Conservation (phyloP, 805 yeast species). For the Yarrowia sp. region DNA sequence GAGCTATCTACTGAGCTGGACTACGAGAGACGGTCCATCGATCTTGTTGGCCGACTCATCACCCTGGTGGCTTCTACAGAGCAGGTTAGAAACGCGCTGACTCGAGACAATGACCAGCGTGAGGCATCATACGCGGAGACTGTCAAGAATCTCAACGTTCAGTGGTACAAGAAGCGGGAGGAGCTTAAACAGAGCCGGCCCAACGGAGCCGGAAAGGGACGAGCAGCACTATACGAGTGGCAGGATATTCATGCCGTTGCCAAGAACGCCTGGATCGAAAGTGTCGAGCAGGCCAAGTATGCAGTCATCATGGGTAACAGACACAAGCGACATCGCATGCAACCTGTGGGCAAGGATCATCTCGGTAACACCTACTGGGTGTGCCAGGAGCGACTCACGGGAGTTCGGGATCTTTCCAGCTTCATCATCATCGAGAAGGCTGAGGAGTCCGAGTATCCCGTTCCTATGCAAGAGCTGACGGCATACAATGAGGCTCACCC, state of each 20-base stretch:
- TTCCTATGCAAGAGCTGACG: constrained; percentile 1
- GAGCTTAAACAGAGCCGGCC: constrained; percentile 23
- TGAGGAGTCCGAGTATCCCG: neutral
- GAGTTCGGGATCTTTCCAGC: constrained; percentile 9
- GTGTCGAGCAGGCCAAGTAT: constrained; percentile 19
- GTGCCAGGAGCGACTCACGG: constrained; percentile 13
- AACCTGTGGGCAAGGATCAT: constrained; percentile 15
- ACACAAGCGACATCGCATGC: constrained; percentile 16
- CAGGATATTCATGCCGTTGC: constrained; percentile 4
- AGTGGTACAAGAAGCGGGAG: constrained; percentile 24
- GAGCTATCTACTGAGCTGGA: constrained; percentile 8
- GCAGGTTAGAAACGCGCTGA: constrained; percentile 8
- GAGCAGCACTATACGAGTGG: constrained; percentile 19
- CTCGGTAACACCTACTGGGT: constrained; percentile 23
- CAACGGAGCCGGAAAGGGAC: constrained; percentile 22
- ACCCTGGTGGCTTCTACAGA: constrained; percentile 17
- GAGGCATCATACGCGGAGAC: constrained; percentile 13
- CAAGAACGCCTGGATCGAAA: constrained; percentile 9
- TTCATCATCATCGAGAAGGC: constrained; percentile 17
- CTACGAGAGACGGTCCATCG: constrained; percentile 14
- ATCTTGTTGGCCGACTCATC: constrained; percentile 12
- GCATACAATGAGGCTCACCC: constrained; percentile 14
- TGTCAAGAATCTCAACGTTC: constrained; percentile 17
- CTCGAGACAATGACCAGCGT: constrained; percentile 22
- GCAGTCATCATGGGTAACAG: constrained; percentile 5